These are phyloP conservation scores for Datisca glomerata DNA, from an alignment of 306 rosid species.

Conservation along the genomic window DNA sequence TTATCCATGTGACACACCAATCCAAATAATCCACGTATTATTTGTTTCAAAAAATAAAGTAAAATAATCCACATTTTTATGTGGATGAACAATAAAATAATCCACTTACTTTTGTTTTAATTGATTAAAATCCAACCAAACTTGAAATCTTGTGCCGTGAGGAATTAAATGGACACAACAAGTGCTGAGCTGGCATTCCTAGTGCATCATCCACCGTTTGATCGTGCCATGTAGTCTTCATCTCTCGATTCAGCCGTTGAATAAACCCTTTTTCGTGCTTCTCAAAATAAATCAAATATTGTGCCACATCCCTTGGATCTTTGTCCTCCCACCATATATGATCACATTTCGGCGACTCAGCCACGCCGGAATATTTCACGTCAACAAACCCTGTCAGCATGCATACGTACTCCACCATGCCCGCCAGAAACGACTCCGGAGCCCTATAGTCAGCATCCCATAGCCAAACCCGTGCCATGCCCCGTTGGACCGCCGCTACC, in stretches of 20 bases:
- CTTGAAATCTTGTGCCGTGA: no score
- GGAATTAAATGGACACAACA: no score
- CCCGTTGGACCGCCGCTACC: conserved; percentile 28
- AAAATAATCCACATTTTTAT: no score
- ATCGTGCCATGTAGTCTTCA: conserved; percentile 49
- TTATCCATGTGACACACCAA: no score
- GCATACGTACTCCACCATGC: conserved; percentile 40
- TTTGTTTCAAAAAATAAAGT: no score
- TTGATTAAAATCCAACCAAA: no score
- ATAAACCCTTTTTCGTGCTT: conserved; percentile 36
- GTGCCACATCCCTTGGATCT: conserved; percentile 30
- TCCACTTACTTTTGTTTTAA: no score
- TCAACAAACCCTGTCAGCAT: conserved; percentile 23
- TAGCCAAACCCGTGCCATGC: conserved; percentile 46
- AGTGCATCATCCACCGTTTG: conserved; percentile 27
- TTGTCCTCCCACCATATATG: conserved; percentile 29
- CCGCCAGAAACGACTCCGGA: conserved; percentile 35
- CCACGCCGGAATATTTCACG: background rate
- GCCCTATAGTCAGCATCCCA: conserved; percentile 35
- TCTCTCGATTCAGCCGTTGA: conserved; percentile 47
- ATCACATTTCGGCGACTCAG: conserved; percentile 11
- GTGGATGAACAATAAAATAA: no score
- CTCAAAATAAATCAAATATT: conserved; percentile 26
- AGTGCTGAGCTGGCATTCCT: conserved; percentile 18
- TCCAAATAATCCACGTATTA: no score